phyloP scores from a whole-genome alignment of 805 yeast species.

The Blastobotrys mokoenaii region DNA sequence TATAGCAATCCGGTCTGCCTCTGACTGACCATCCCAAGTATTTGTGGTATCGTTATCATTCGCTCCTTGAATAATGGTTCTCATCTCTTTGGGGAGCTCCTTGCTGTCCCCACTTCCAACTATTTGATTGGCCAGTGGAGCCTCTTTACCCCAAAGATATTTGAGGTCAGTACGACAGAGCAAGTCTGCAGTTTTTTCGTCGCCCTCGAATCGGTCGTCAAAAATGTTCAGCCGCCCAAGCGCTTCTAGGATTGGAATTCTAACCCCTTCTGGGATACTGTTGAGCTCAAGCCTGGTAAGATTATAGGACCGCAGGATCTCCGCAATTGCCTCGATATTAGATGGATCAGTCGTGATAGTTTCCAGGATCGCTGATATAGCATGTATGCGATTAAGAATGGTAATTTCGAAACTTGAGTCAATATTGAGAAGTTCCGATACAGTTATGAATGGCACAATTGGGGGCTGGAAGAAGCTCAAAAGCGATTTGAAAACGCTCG shows the following conservation, averaged over 20 bases:
- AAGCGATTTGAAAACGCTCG: conserved; percentile 49
- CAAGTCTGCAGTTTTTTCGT: background rate
- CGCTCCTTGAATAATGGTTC: conserved; percentile 34
- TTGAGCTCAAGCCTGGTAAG: conserved; percentile 44
- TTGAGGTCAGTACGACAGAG: background rate
- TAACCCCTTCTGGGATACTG: conserved; percentile 65
- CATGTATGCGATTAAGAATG: conserved; percentile 9
- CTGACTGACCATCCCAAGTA: conserved; percentile 66
- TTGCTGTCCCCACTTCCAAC: background rate
- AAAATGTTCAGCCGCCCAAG: background rate
- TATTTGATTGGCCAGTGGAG: conserved; percentile 1
- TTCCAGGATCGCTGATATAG: conserved; percentile 10
- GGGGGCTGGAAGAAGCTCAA: conserved; percentile 37
- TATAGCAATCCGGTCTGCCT: conserved; percentile 58
- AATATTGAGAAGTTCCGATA: conserved; percentile 10
- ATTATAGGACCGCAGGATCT: conserved; percentile 50
- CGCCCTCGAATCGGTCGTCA: too few relatives aligned
- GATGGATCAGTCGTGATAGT: conserved; percentile 37
- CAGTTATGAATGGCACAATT: conserved; percentile 22
- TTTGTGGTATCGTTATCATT: conserved; percentile 38
- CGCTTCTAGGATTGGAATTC: conserved; percentile 51
- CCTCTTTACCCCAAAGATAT: conserved; percentile 3
- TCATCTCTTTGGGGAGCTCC: conserved; percentile 27
- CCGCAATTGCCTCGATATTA: conserved; percentile 47
- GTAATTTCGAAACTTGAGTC: conserved; percentile 5